Evolutionary conservation across 441 rosid species (phyloP), one percentile per base, ranked within the genome.

Genomic region (Mallotus japonicus): DNA sequence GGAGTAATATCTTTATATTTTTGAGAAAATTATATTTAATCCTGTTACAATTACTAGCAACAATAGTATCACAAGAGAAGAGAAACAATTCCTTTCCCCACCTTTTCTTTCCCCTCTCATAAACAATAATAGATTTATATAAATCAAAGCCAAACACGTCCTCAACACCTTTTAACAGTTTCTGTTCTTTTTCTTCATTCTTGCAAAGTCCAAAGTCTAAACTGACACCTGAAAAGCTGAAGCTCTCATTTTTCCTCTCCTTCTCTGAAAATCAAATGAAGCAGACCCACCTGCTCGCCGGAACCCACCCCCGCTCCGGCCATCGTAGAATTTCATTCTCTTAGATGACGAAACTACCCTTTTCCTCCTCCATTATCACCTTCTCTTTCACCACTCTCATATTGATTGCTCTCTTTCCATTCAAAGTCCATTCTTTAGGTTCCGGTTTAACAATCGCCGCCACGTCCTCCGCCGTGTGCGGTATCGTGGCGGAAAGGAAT

Each of bases 361-460:
- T 40, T 15, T 28, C 32, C 32, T 28, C 32, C 3, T 57, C 73
- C 11, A 14, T 32, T 73, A 0, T 51, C 80, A 67, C 78, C 78
- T 20, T 22, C 24, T 3, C 22, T 28, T 65, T 80, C 76, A 28
- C 28, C 46, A 0, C 13, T n/a, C 17, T 61, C 53, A 19, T 80
- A 67, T 13, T 71, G 57, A 14, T 84, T 65, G 12, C 77, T 60
- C 40, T 81, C 9, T 6, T 74, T 60, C 37, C 80, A 4, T 47
- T 70, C 10, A 77, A 56, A n/a, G 40, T 74, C 65, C 58, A 80
- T 79, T 92, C 91, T 49, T 78, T 92, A 71, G 99, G 96, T 56
- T 87, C 90, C 16, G 90, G 87, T 75, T 87, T 95, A 62, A 90
- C 97, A 20, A 22, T 85, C 84, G 93, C 98, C 77, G 85, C 86